Base-by-base conservation (phyloP, 192 early-diverging fungal species). In the Entomortierella chlamydospora region DNA sequence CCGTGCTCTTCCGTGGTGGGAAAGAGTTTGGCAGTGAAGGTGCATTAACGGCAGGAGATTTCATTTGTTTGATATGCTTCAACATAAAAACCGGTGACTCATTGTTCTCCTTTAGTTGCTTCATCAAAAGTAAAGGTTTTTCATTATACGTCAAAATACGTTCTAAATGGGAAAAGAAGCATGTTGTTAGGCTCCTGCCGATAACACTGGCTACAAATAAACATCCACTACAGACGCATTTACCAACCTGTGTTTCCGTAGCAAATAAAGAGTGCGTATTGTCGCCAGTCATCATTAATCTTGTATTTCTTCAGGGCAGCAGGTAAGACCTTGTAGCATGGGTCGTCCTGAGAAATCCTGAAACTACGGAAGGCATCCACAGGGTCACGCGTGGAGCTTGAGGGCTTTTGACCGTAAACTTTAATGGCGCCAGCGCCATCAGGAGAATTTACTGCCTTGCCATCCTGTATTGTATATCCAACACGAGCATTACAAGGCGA, bases 281-380 rank as follows among this genome's bases (percentile, higher is more conserved):
- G 86, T 59, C 89, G 90, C 94, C 93, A 97, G 63, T 94, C 89
- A 64, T 94, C 95, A 39, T 73, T 80, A 28, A 98, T 92, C 56
- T 96, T 96, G 86, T 97, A 98, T 82, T 97, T 97, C 72, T 94
- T 93, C 57, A 98, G 74, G 4, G 93, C 92, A 17, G 91, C 91
- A 23, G 90, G 91, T 25, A 98, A 83, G n/a, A 98, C 93, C 60
- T 93, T 94, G 28, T 87, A 86, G 78, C 94, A 94, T 25, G 92
- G 90, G 78, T 97, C 96, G 26, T 91, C 91, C 33, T 91, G 81
- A 59, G 91, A 90, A 12, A 97, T 86, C 50, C 92, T 91, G 65
- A 97, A 94, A 58, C 88, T 94, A 81, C 96, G 95, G 82, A 93
- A 95, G 2, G 93, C 83, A 73, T 95, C 94, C 66, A 83, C 49